Conservation (phyloP, 768 basidiomycete species). For the Collybiopsis luxurians region DNA sequence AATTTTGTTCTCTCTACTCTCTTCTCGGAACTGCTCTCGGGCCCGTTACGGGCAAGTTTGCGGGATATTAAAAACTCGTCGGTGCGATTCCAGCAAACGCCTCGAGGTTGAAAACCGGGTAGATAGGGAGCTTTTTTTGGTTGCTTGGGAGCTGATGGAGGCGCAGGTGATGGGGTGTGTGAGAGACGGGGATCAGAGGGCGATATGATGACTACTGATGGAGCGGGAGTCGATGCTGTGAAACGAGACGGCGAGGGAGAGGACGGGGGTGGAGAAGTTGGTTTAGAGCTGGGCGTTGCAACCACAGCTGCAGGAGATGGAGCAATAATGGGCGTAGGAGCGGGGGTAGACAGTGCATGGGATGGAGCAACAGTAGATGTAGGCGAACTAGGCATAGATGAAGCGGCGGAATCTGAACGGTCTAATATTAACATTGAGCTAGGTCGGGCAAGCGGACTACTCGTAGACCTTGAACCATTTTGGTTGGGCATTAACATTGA, state of each 20-base stretch:
- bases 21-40: slow-evolving; percentile 30
- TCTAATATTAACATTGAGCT: neutral
- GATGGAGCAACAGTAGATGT: neutral
- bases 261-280: neutral
- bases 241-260: neutral
- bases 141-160: slow-evolving; percentile 8
- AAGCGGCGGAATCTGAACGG: neutral
- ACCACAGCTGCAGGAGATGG: neutral
- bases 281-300: neutral
- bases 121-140: slow-evolving; percentile 63
- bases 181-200: neutral
- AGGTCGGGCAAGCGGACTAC: neutral
- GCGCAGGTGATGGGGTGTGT: slow-evolving; percentile 12
- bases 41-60: slow-evolving; percentile 34
- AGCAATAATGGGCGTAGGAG: neutral
- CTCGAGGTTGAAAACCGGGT: slow-evolving; percentile 91
- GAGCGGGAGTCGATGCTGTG: neutral
- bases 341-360: neutral
- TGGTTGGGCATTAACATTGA: neutral
- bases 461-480: neutral
- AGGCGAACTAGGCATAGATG: neutral
- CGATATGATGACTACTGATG: neutral
- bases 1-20: slow-evolving; percentile 82
- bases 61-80: slow-evolving; percentile 70
- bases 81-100: slow-evolving; percentile 75